Evolutionary conservation across 108 stramenopile species (phyloP).

Genomic region (Tribonema minus): DNA sequence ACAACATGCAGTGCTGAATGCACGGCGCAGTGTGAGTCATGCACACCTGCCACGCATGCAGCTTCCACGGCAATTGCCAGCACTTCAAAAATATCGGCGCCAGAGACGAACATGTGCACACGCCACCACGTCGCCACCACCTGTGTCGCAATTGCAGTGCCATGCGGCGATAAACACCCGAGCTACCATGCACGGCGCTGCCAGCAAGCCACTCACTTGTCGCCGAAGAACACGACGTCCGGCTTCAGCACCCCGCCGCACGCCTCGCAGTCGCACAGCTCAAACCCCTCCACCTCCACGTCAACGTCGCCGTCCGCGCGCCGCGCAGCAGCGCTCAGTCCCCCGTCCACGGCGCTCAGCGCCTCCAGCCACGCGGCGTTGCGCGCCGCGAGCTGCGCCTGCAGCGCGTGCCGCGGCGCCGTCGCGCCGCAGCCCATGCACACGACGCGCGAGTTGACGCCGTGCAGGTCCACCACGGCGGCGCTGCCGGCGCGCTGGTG

Average conservation of each 20-base stretch:
- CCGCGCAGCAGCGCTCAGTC: not conserved
- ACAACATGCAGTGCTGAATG: no score
- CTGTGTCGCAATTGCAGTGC: no score
- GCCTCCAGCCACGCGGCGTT: constrained; percentile 56
- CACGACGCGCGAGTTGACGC: constrained; percentile 61
- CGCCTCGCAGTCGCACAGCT: constrained; percentile 66
- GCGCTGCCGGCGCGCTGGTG: constrained; percentile 75
- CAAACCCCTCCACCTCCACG: constrained; percentile 59
- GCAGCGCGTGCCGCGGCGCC: constrained; percentile 67
- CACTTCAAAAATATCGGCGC: no score
- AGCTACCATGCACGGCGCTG: not conserved
- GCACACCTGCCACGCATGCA: no score
- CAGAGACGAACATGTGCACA: no score
- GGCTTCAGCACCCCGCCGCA: constrained; percentile 82
- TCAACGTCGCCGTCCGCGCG: constrained; percentile 89
- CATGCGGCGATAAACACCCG: no score
- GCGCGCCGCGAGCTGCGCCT: constrained; percentile 59
- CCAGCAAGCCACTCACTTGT: constrained; percentile 34
- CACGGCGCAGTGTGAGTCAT: no score
- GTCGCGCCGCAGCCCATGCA: constrained; percentile 81
- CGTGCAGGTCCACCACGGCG: constrained; percentile 84
- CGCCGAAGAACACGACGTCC: constrained; percentile 90
- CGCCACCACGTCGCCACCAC: no score
- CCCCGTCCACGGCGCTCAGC: not conserved
- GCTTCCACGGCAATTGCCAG: no score